phyloP scores from a whole-genome alignment of 2,329 filamentous ascomycete species.

The Verticillium tricorpus region DNA sequence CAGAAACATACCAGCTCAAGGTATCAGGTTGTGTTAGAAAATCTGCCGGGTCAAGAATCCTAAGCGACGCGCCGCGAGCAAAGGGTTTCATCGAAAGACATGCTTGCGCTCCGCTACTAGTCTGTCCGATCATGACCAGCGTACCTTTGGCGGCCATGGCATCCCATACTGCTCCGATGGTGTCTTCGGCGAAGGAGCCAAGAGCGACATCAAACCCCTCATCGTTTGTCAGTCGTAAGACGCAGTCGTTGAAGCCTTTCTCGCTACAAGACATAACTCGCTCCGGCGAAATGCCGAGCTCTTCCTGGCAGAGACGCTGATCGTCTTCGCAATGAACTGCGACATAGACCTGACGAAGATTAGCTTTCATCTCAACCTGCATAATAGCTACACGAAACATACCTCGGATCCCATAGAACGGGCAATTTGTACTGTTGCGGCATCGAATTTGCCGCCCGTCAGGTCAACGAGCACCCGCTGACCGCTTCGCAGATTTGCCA shows the following conservation, averaged over 20 bases:
- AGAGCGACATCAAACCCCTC: constrained; percentile 23
- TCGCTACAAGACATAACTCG: background rate
- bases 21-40: background rate
- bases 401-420: background rate
- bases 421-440: constrained; percentile 9
- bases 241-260: constrained; percentile 15
- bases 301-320: background rate
- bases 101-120: constrained; percentile 21
- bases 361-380: background rate
- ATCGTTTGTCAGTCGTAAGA: constrained; percentile 15
- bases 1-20: background rate
- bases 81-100: constrained; percentile 15
- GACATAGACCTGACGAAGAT: background rate
- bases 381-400: no score
- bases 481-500: constrained; percentile 19
- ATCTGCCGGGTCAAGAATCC: background rate
- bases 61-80: background rate
- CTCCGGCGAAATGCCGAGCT: background rate
- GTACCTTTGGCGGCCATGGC: constrained; percentile 13
- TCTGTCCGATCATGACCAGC: constrained; percentile 26
- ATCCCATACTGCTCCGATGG: background rate
- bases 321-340: background rate
- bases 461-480: constrained; percentile 17
- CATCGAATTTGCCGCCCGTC: constrained; percentile 15
- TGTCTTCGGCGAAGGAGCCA: constrained; percentile 26